Percentiles rank a stretch among this genome's conserved stretches.
Evolutionary conservation across 345 rosid species (phyloP).

Genomic region (Arabidopsis suecica): DNA sequence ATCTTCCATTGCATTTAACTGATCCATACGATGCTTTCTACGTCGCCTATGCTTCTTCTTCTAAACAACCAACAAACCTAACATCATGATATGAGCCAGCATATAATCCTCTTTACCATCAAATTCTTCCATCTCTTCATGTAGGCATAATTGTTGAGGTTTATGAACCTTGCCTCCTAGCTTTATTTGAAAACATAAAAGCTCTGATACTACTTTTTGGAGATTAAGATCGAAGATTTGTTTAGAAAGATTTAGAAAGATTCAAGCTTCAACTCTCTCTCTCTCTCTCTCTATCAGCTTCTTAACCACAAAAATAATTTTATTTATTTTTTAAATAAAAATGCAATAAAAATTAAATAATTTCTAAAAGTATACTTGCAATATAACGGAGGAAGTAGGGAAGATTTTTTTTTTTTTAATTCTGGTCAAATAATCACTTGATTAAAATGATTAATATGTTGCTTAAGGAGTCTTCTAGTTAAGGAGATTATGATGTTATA

Average conservation of each 20-base stretch:
- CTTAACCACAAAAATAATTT: no score
- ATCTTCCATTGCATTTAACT: no score
- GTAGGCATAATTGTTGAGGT: neutral
- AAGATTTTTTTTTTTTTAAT: neutral
- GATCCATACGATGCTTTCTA: no score
- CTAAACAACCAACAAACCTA: no score
- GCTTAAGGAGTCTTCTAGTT: constrained; percentile 1
- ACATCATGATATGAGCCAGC: no score
- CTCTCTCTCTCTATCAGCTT: neutral
- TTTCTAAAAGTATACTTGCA: neutral
- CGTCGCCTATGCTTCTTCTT: no score
- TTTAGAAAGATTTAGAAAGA: neutral
- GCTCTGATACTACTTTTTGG: neutral
- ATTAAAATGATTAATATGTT: constrained; percentile 27
- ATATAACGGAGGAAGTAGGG: neutral
- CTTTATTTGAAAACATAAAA: no score
- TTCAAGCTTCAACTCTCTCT: neutral
- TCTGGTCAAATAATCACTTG: constrained; percentile 19
- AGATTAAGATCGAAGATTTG: neutral
- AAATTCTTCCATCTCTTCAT: neutral
- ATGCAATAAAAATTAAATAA: no score
- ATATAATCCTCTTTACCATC: no score
- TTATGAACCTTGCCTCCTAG: neutral
- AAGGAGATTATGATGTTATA: constrained; percentile 22
- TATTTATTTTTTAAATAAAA: no score